Percentiles rank a stretch among this genome's conserved stretches.
Evolutionary conservation across 257 asterid genomes (phyloP).

Genomic region (Prunella vulgaris): DNA sequence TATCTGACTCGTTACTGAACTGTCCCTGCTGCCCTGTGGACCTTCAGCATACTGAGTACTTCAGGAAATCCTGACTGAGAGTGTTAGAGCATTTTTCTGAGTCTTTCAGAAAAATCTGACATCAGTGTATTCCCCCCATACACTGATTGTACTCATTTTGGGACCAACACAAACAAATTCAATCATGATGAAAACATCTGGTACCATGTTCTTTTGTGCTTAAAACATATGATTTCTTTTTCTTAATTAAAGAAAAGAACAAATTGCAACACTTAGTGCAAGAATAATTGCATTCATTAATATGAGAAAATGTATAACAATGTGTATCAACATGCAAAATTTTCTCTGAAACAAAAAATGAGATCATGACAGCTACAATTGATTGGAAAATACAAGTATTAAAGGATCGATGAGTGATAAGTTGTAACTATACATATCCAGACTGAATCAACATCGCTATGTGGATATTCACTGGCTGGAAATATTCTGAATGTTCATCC

Average conservation of each 20-base stretch:
- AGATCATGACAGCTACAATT: background rate
- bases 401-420: background rate
- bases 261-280: background rate
- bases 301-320: background rate
- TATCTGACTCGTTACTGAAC: no score
- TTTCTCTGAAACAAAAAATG: background rate
- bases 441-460: background rate
- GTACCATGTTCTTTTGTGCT: background rate
- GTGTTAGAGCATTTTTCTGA: no score
- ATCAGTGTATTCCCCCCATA: no score
- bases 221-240: background rate
- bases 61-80: no score
- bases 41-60: no score
- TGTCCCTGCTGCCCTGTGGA: no score
- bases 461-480: constrained; percentile 63
- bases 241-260: background rate
- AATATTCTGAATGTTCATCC: constrained; percentile 85
- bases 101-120: no score
- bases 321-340: constrained; percentile 1
- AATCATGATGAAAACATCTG: background rate
- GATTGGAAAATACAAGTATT: background rate
- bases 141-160: no score
- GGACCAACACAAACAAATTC: no score
- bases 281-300: background rate
- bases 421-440: background rate